Conservation (phyloP, 352 stramenopile species). For the Globisporangium barbulae region DNA sequence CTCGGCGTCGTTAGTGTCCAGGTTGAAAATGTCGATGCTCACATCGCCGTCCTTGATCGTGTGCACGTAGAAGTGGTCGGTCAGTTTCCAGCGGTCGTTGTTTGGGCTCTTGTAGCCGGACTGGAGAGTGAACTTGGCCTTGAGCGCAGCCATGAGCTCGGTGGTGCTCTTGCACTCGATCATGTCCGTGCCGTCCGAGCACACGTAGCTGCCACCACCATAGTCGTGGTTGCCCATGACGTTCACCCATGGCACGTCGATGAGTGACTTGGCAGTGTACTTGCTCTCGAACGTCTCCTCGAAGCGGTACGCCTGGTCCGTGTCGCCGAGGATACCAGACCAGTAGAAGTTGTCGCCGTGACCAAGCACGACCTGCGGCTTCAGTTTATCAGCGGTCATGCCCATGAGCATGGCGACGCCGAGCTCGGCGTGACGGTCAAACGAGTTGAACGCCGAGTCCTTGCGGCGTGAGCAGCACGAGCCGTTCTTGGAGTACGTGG, state of each 20-base stretch:
- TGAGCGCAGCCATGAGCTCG: slow-evolving; percentile 13
- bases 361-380: slow-evolving; percentile 56
- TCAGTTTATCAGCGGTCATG: slow-evolving; percentile 34
- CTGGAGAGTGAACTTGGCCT: slow-evolving; percentile 66
- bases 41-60: slow-evolving; percentile 55
- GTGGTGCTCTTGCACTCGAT: slow-evolving; percentile 50
- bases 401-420: slow-evolving; percentile 55
- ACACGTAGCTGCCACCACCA: slow-evolving; percentile 43
- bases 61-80: slow-evolving; percentile 82
- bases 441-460: slow-evolving; percentile 41
- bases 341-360: slow-evolving; percentile 77
- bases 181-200: slow-evolving; percentile 19
- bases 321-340: slow-evolving; percentile 41
- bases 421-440: slow-evolving; percentile 41
- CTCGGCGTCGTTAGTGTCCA: slow-evolving; percentile 78
- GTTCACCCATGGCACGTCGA: slow-evolving; percentile 56
- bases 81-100: slow-evolving; percentile 77
- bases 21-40: slow-evolving; percentile 84
- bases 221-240: slow-evolving; percentile 74
- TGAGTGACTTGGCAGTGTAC: slow-evolving; percentile 44
- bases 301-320: slow-evolving; percentile 45
- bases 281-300: slow-evolving; percentile 52
- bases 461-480: slow-evolving; percentile 70
- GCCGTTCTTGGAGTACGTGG: slow-evolving; percentile 34
- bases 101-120: slow-evolving; percentile 76